phyloP scores from a whole-genome alignment of 805 yeast species.

The Candida ovalis region DNA sequence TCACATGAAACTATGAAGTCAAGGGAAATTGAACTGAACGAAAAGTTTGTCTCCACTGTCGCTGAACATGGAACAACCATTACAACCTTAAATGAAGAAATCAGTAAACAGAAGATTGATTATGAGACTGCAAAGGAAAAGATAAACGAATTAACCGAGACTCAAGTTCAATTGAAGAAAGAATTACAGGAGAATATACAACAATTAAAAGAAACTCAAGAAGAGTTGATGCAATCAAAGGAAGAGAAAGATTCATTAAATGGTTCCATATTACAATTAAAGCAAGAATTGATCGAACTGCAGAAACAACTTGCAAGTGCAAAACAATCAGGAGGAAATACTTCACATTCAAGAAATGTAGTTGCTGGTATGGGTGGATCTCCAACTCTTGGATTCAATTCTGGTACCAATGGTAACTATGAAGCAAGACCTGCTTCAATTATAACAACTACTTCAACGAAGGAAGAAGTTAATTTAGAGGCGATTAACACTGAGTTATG shows the following conservation, averaged over 20 bases:
- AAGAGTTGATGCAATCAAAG: conserved; percentile 53
- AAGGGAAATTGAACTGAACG: conserved; percentile 51
- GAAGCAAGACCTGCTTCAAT: conserved; percentile 59
- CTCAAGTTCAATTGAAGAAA: conserved; percentile 58
- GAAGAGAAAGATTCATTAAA: conserved; percentile 65
- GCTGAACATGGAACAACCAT: conserved; percentile 47
- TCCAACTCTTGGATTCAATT: conserved; percentile 14
- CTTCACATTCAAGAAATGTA: conserved; percentile 11
- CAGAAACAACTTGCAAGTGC: conserved; percentile 27
- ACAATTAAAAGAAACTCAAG: conserved; percentile 58
- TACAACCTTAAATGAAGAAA: conserved; percentile 49
- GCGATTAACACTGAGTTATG: conserved; percentile 74
- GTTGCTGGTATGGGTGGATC: conserved; percentile 18
- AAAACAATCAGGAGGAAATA: conserved; percentile 15
- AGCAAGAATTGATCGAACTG: conserved; percentile 35
- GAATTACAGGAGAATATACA: conserved; percentile 60
- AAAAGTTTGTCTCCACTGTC: conserved; percentile 41
- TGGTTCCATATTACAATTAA: conserved; percentile 53
- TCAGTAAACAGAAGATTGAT: conserved; percentile 50
- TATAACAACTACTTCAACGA: conserved; percentile 47
- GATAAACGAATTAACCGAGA: conserved; percentile 55
- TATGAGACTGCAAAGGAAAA: conserved; percentile 54
- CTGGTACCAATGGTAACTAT: conserved; percentile 32
- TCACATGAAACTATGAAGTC: conserved; percentile 52
- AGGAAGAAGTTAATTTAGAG: conserved; percentile 49